phyloP scores from a whole-genome alignment of 148 eudicot species.

The Rhododendron kiyosumense region DNA sequence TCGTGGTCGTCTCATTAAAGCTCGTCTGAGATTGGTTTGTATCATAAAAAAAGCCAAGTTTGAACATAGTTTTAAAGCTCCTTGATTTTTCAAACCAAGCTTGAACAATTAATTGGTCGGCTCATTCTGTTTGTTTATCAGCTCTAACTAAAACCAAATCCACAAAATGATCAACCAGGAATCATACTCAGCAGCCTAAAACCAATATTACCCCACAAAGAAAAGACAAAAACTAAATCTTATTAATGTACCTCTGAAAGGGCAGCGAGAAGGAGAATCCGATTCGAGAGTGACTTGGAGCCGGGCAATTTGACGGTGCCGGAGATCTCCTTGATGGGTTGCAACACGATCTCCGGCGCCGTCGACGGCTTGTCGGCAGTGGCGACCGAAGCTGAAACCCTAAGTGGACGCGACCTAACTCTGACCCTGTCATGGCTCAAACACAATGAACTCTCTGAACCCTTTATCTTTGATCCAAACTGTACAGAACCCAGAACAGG shows the following conservation, averaged over 20 bases:
- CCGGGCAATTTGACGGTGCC: conserved; percentile 89
- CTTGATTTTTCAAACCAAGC: neutral
- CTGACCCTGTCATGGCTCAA: conserved; percentile 25
- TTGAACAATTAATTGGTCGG: no score
- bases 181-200: neutral
- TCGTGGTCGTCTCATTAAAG: no score
- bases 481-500: conserved; percentile 14
- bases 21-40: no score
- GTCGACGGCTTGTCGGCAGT: conserved; percentile 63
- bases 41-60: no score
- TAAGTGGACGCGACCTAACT: conserved; percentile 11
- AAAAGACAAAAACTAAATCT: neutral
- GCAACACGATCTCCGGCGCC: conserved; percentile 73
- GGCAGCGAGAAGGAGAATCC: conserved; percentile 85
- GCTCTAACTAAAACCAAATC: neutral
- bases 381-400: conserved; percentile 59
- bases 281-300: conserved; percentile 47
- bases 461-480: conserved; percentile 39
- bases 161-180: neutral
- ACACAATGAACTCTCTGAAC: conserved; percentile 25
- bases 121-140: no score
- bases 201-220: neutral
- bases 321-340: conserved; percentile 89
- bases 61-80: no score
- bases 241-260: conserved; percentile 60